Percentiles rank a stretch among this genome's conserved stretches.
phyloP scores from a whole-genome alignment of 2,329 filamentous ascomycete species.

The Ilyonectria sp. region DNA sequence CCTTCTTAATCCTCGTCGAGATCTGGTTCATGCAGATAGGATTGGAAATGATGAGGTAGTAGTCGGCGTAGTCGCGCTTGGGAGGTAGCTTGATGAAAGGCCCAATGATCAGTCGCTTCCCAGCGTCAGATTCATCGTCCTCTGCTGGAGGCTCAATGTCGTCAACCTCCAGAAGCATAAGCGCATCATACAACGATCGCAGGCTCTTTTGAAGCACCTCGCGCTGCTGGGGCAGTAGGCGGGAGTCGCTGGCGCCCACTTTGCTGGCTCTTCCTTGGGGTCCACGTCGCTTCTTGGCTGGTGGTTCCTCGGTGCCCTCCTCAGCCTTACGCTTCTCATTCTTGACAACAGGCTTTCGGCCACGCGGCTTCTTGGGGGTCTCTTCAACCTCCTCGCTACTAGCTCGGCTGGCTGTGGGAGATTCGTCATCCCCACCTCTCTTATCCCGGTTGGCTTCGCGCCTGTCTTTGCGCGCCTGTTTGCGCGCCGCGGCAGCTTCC shows the following conservation, averaged over 20 bases:
- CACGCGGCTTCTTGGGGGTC: conserved; percentile 81
- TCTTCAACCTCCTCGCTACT: conserved; percentile 83
- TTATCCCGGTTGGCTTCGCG: conserved; percentile 83
- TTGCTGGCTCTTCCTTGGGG: conserved; percentile 80
- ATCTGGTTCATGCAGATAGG: conserved; percentile 98
- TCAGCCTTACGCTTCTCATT: conserved; percentile 91
- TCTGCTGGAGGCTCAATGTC: conserved; percentile 71
- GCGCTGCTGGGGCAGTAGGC: conserved; percentile 79
- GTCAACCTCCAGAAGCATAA: conserved; percentile 89
- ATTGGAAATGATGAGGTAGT: conserved; percentile 92
- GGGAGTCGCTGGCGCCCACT: conserved; percentile 57
- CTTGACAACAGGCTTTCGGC: conserved; percentile 82
- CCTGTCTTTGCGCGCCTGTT: conserved; percentile 87
- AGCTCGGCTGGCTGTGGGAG: conserved; percentile 83
- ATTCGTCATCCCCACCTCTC: conserved; percentile 72
- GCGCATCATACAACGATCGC: conserved; percentile 80
- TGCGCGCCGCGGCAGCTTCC: conserved; percentile 92
- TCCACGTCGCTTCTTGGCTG: conserved; percentile 83
- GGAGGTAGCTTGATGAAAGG: conserved; percentile 94
- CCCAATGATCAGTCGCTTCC: conserved; percentile 87
- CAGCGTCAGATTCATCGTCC: conserved; percentile 71
- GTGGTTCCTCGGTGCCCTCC: conserved; percentile 82
- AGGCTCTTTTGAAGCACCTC: conserved; percentile 85
- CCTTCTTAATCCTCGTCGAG: conserved; percentile 94
- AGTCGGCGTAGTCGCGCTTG: conserved; percentile 92